Conservation (phyloP, 2,329 filamentous ascomycete species). For the Xenoacremonium recifei region DNA sequence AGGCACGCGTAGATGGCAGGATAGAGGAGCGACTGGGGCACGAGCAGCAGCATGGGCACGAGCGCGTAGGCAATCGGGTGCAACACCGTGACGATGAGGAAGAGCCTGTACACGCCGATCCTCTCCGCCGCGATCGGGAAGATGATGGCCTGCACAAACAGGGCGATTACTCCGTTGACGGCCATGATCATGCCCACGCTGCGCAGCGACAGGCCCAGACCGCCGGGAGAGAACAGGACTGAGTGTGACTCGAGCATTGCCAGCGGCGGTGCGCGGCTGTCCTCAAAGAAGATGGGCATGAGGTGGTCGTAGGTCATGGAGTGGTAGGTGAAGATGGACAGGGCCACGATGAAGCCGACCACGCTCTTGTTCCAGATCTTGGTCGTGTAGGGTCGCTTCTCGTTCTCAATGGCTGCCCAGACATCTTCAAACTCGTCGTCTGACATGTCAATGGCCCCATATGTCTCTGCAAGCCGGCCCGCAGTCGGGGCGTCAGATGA, state of each 20-base stretch:
- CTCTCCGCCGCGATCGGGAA: slow-evolving; percentile 60
- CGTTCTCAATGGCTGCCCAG: slow-evolving; percentile 17
- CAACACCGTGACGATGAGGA: slow-evolving; percentile 56
- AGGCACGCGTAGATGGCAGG: slow-evolving; percentile 59
- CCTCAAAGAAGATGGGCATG: slow-evolving; percentile 89
- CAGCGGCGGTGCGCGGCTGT: slow-evolving; percentile 53
- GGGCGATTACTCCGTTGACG: slow-evolving; percentile 56
- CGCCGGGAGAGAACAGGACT: slow-evolving; percentile 58
- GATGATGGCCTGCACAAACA: slow-evolving; percentile 58
- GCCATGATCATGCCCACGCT: slow-evolving; percentile 62
- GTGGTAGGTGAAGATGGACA: slow-evolving; percentile 91
- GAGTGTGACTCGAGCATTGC: slow-evolving; percentile 35
- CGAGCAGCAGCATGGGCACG: slow-evolving; percentile 56
- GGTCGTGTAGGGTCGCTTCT: slow-evolving; percentile 29
- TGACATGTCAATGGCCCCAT: slow-evolving; percentile 63
- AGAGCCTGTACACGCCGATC: slow-evolving; percentile 59
- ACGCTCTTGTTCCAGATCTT: slow-evolving; percentile 60
- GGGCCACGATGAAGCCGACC: slow-evolving; percentile 72
- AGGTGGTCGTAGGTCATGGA: slow-evolving; percentile 94
- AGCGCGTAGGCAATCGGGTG: slow-evolving; percentile 61
- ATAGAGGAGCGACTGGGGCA: slow-evolving; percentile 51
- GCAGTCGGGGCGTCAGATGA: slow-evolving; percentile 70
- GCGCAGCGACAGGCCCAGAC: slow-evolving; percentile 61
- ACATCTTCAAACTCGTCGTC: slow-evolving; percentile 48
- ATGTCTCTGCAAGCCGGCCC: slow-evolving; percentile 74